Conservation (phyloP, 2,329 filamentous ascomycete species). For the Magnaporthiopsis rhizophila region DNA sequence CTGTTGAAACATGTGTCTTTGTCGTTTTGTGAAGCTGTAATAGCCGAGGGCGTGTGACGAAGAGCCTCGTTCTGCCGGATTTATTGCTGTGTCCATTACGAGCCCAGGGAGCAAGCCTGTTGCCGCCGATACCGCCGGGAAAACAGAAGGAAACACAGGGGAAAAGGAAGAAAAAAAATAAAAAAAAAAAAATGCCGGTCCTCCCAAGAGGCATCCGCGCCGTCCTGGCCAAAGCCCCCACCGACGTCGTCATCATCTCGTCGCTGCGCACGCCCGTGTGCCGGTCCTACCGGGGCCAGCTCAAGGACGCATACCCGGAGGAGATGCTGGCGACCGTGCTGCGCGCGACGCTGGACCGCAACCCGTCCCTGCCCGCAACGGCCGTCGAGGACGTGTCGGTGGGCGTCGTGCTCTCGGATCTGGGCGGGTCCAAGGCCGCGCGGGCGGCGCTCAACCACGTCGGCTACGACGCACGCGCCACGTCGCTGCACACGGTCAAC, state of each 20-base stretch:
- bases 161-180: too few relatives aligned
- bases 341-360: constrained; percentile 61
- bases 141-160: too few relatives aligned
- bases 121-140: too few relatives aligned
- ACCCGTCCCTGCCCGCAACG: constrained; percentile 62
- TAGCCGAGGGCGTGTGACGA: too few relatives aligned
- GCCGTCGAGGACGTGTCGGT: constrained; percentile 74
- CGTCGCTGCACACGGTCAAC: constrained; percentile 80
- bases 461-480: constrained; percentile 58
- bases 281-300: constrained; percentile 70
- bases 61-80: too few relatives aligned
- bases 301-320: constrained; percentile 86
- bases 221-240: constrained; percentile 69
- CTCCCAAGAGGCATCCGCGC: constrained; percentile 61
- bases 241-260: constrained; percentile 82
- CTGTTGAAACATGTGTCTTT: too few relatives aligned
- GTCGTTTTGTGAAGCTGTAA: too few relatives aligned
- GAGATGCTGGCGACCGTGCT: constrained; percentile 67
- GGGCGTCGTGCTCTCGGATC: constrained; percentile 82
- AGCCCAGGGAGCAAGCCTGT: too few relatives aligned
- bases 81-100: too few relatives aligned
- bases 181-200: not conserved
- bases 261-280: constrained; percentile 85
- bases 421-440: constrained; percentile 83
- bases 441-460: constrained; percentile 86